A percentile compares a stretch with the other conserved stretches of the same genome.
These are phyloP conservation scores for Penicillium psychrofluorescens DNA, from an alignment of 495 filamentous ascomycete genomes.

Conservation along the genomic window DNA sequence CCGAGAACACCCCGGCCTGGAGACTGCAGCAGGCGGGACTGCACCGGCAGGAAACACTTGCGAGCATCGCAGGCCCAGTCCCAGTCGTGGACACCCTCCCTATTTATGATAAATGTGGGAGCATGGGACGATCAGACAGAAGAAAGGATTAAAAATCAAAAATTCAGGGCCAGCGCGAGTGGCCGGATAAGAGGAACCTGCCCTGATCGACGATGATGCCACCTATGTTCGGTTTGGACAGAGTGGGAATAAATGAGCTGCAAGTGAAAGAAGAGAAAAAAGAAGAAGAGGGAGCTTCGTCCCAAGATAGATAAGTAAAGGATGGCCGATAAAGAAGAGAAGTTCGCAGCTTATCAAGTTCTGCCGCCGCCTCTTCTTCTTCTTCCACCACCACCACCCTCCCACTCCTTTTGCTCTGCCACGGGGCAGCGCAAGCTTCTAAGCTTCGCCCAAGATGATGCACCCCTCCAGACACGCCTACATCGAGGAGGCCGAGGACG, in stretches of 20 bases:
- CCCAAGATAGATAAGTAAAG: no score
- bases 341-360: slow-evolving; percentile 10
- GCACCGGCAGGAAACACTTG: slow-evolving; percentile 28
- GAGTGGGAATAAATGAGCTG: no score
- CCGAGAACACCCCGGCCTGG: slow-evolving; percentile 15
- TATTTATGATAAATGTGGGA: not conserved
- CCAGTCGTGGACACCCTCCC: no score
- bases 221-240: no score
- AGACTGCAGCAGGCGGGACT: slow-evolving; percentile 32
- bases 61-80: slow-evolving; percentile 14
- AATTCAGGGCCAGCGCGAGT: no score
- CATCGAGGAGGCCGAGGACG: slow-evolving; percentile 77
- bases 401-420: no score
- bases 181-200: no score
- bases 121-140: slow-evolving; percentile 4
- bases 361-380: slow-evolving; percentile 13
- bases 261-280: no score
- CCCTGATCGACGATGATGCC: no score
- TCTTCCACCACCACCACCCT: not conserved
- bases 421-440: slow-evolving; percentile 1
- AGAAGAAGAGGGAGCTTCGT: no score
- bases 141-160: not conserved
- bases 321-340: not conserved
- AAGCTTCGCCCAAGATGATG: slow-evolving; percentile 50
- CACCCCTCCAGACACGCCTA: slow-evolving; percentile 93